Evolutionary conservation across 345 rosid species (phyloP).

Genomic region (Arabidopsis suecica): DNA sequence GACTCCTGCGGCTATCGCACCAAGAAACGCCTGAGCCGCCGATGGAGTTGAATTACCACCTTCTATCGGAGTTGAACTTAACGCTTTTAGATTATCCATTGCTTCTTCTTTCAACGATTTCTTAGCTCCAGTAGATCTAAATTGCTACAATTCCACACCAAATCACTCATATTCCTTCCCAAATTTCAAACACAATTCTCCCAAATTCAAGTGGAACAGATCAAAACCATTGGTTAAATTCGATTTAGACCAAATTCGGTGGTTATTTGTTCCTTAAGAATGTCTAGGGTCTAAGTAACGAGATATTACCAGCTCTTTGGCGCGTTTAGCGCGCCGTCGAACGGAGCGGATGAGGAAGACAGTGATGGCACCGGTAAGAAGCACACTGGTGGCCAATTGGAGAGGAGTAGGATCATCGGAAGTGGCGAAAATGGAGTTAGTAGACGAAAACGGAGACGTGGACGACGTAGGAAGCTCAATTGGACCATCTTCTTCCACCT

Average conservation of each 20-base stretch:
- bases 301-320: slow-evolving; percentile 71
- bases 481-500: slow-evolving; percentile 66
- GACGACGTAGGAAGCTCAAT: slow-evolving; percentile 60
- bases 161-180: slow-evolving; percentile 7
- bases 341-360: slow-evolving; percentile 86
- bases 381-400: slow-evolving; percentile 81
- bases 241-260: neutral
- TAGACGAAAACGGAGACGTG: slow-evolving; percentile 41
- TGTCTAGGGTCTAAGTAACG: neutral
- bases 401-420: slow-evolving; percentile 74
- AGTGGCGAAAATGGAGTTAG: slow-evolving; percentile 67
- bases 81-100: slow-evolving; percentile 66
- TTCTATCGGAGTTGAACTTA: slow-evolving; percentile 62
- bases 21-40: slow-evolving; percentile 76
- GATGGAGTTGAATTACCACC: slow-evolving; percentile 65
- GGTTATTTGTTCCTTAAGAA: neutral
- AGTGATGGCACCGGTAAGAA: slow-evolving; percentile 82
- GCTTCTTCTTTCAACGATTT: slow-evolving; percentile 85
- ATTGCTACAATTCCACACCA: slow-evolving; percentile 53
- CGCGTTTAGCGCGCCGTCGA: slow-evolving; percentile 82
- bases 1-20: slow-evolving; percentile 75
- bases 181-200: neutral
- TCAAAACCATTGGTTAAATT: neutral
- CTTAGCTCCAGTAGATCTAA: slow-evolving; percentile 70
- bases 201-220: neutral